phyloP scores from a whole-genome alignment of 495 filamentous ascomycete genomes.

The Annulohypoxylon nitens region DNA sequence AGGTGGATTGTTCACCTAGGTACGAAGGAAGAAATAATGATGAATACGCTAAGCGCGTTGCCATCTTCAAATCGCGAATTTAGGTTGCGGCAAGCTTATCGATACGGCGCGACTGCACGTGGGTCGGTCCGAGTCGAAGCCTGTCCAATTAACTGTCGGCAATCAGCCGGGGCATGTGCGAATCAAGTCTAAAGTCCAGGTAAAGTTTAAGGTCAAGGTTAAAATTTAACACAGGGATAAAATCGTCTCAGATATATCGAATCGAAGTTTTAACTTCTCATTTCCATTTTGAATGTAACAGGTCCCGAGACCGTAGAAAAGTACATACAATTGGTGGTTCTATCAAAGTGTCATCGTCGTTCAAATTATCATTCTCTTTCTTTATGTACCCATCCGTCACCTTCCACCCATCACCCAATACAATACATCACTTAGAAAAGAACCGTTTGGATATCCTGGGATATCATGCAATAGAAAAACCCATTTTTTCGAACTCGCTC shows the following conservation, averaged over 20 bases:
- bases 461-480: constrained; percentile 19
- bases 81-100: constrained; percentile 37
- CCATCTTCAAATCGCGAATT: constrained; percentile 42
- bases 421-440: constrained; percentile 30
- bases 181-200: background rate
- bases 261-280: constrained; percentile 5
- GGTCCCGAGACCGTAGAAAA: constrained; percentile 16
- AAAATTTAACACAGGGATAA: background rate
- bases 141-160: constrained; percentile 7
- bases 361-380: constrained; percentile 42
- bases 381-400: constrained; percentile 18
- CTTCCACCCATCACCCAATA: constrained; percentile 11
- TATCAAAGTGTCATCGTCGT: constrained; percentile 6
- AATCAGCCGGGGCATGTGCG: background rate
- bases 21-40: constrained; percentile 14
- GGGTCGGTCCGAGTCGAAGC: background rate
- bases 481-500: constrained; percentile 19
- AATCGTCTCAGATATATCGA: background rate
- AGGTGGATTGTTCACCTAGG: background rate
- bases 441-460: constrained; percentile 40
- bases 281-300: constrained; percentile 3
- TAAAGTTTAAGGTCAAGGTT: background rate
- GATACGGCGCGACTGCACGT: constrained; percentile 48
- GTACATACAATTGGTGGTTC: constrained; percentile 24
- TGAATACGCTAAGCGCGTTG: constrained; percentile 32